Base-by-base conservation (phyloP, 2,329 filamentous ascomycete genomes). In the Colletotrichum sansevieriae region DNA sequence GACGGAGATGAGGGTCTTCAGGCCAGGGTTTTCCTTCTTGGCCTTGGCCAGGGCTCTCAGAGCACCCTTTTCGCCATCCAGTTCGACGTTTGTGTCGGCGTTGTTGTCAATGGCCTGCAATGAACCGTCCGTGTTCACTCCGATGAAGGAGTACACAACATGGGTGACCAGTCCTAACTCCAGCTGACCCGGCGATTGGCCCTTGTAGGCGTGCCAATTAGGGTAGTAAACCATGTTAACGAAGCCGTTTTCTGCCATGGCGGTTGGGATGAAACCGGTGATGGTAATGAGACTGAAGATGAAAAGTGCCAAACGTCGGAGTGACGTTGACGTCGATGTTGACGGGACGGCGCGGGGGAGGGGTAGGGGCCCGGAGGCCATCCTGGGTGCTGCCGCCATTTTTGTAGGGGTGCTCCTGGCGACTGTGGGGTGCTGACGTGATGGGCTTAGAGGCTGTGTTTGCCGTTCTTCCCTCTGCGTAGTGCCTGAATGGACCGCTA, bases 101-200 rank as follows among this genome's bases (percentile, higher is more conserved):
- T 87, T 90, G 74, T 90, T 87, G 77, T 92, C 90, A 65, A 88
- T 85, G 54, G 73, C 72, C 78, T 81, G 49, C 12, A 52, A 47
- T 11, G 43, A 60, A 10, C 66, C 66, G 13, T 69, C 55, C 47
- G 62, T 65, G 49, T 69, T 66, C 43, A 69, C 66, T 12, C 44
- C 25, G 66, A 88, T 85, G 82, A 91, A 91, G 22, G 89, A 87
- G 73, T 91, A 91, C 73, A 90, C 89, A 8, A 90, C 80, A 74
- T 91, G 89, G 7, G 89, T 90, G 65, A 90, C 83, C 63, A 84
- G 83, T 44, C 83, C 81, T 71, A 87, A 77, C 62, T 86, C 84
- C 61, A 91, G 75, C 5, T 83, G 84, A 0, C 87, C 88, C 0
- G 89, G 89, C n/a, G 87, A 83, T 63, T 87, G 85, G 62, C 85